Base-by-base conservation (phyloP, 768 basidiomycete genomes). In the Serpula lacrymans region DNA sequence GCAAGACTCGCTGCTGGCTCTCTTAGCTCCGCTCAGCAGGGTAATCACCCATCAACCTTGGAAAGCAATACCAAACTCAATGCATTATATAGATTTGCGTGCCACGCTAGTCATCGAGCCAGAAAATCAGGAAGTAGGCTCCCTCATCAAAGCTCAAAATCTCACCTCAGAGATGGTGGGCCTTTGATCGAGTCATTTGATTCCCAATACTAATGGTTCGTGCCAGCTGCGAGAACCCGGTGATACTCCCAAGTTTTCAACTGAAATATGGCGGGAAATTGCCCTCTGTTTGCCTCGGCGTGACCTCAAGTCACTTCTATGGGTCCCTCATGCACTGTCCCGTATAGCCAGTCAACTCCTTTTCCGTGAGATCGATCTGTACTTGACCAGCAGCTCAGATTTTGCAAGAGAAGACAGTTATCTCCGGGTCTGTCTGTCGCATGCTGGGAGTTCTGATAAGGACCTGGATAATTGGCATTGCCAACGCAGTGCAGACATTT, bases 201-300 rank as follows among this genome's bases (percentile, higher is more conserved):
- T 41, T 33, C 14, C 14, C 17, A 30, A 29, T 20, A 28, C 34
- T 17, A 22, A 25, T 51, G 27, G 30, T 28, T 35, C 17, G 28
- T 46, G 60, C 62, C 55, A 59, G 34, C 48, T 59, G 26, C 47
- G 57, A 31, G 60, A 72, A 12, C 70, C 72, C 7, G 55, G 62
- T 21, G 68, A 67, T 36, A 72, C 68, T 13, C 75, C 75, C 27
- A 70, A 71, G 14, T 76, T 86, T 50, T 84, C 83, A 3, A 67
- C 68, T 5, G 84, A 87, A 60, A 76, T 86, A 37, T 87, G 84
- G 84, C 68, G 78, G 25, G 77, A 84, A 53, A 78, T 87, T 27
- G 82, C 77, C 0, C 60, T 70, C 5, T 79, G 70, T 50, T 70
- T 87, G 5, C 78, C 82, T 0, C 70, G 75, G 14, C 72, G 72